Evolutionary conservation across 805 yeast genomes (phyloP), one percentile per base, ranked within the genome.

Genomic region (Candida saitoana): DNA sequence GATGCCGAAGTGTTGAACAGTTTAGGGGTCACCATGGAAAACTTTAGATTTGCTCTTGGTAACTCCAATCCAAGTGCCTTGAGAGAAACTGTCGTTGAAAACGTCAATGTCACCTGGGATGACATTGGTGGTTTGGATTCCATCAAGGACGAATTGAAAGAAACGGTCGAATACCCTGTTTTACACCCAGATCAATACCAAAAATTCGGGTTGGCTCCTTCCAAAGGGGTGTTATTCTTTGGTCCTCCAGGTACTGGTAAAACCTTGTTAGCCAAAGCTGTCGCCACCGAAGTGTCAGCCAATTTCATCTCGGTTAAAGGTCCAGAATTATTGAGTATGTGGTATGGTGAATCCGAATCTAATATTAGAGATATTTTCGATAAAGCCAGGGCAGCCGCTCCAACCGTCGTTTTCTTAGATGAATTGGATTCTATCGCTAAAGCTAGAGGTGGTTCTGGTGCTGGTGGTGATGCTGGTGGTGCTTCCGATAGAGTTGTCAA

Each of bases 241-340:
- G 99, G 99, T 56, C 99, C 99, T 41, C 99, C 99, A 3, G 99
- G 99, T 29, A 93, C 98, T 68, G 99, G 99, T 74, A 93, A 93
- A 59, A 93, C 99, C 0, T 71, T 93, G 38, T 70, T 93, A 20
- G 98, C 98, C 1, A 93, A 93, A 56, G 99, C 99, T 2, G 98
- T 93, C 2, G 99, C 99, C 8, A 91, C 91, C 59, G 98, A 93
- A 63, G 88, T 96, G 0, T 76, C 95, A 40, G 98, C 98, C 9
- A 93, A 93, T 59, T 93, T 93, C 63, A 93, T 93, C 30, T 86
- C 96, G 8, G 89, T 93, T 24, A 84, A 95, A 48, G 99, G 99
- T 2, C 97, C 97, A 29, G 97, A 89, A 71, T 76, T 91, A 64
- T 79, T 91, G 63, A 87, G 96, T 69, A 91, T 91, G 98, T 91